Percentiles rank a stretch among this genome's conserved stretches.
Conservation (phyloP, 352 stramenopile species). For the Phytopythium litorale region DNA sequence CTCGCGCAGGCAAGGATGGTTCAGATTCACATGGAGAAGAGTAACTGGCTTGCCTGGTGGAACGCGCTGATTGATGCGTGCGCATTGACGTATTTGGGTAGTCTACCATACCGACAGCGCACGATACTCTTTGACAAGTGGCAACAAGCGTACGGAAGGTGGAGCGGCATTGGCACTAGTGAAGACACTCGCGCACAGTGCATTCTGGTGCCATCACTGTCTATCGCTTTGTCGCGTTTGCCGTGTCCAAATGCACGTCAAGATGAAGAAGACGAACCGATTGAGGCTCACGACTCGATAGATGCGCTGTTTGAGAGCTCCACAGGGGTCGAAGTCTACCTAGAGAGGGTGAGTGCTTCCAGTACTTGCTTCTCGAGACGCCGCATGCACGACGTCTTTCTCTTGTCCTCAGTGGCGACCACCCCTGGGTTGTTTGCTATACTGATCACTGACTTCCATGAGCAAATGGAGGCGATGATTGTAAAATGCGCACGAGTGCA, state of each 20-base stretch:
- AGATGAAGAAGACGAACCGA: neutral
- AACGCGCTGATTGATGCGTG: slow-evolving; percentile 52
- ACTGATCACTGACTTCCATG: slow-evolving; percentile 37
- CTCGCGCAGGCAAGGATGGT: slow-evolving; percentile 11
- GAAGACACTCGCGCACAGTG: neutral
- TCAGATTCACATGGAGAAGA: slow-evolving; percentile 14
- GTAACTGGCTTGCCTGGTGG: slow-evolving; percentile 33
- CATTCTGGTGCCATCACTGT: neutral
- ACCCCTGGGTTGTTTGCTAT: slow-evolving; percentile 25
- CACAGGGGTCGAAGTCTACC: neutral
- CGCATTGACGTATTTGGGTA: slow-evolving; percentile 28
- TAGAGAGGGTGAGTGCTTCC: neutral
- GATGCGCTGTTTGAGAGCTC: neutral
- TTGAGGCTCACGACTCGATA: neutral
- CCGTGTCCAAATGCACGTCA: neutral
- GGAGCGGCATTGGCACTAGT: neutral
- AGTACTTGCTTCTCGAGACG: slow-evolving; percentile 37
- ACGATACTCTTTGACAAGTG: neutral
- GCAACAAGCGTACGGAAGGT: neutral
- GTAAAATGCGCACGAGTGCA: slow-evolving; percentile 30
- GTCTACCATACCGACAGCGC: slow-evolving; percentile 8
- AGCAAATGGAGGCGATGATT: slow-evolving; percentile 39
- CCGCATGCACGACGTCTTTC: slow-evolving; percentile 35
- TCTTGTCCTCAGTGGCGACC: slow-evolving; percentile 28
- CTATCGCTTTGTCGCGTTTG: neutral